These are phyloP conservation scores for Rubroboletus satanas DNA, from an alignment of 768 basidiomycete species.

Conservation along the genomic window DNA sequence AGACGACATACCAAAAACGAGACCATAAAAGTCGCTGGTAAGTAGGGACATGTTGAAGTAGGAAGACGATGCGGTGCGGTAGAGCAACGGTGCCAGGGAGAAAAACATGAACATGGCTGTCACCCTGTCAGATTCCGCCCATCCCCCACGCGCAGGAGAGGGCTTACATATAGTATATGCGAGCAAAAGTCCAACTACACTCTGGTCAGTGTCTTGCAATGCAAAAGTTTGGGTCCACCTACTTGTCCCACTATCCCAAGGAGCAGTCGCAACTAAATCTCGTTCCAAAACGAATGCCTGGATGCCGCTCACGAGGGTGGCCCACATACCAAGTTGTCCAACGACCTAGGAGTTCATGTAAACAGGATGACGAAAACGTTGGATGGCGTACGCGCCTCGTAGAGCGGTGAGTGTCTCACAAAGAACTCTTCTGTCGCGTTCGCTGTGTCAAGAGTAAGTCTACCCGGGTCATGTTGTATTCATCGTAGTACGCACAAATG, in stretches of 20 bases:
- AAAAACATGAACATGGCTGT: constrained; percentile 77
- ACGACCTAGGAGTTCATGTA: constrained; percentile 47
- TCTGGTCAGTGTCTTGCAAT: constrained; percentile 35
- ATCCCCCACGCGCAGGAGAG: not conserved
- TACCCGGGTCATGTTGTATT: not conserved
- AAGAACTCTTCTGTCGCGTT: constrained; percentile 89
- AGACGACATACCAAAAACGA: constrained; percentile 54
- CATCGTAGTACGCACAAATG: constrained; percentile 52
- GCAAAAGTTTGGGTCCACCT: constrained; percentile 17
- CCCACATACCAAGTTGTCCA: constrained; percentile 84
- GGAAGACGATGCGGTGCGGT: constrained; percentile 79
- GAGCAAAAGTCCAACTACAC: constrained; percentile 45
- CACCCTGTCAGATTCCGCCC: not conserved
- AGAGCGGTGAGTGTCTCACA: constrained; percentile 73
- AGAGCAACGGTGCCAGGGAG: constrained; percentile 76
- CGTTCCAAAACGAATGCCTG: constrained; percentile 76
- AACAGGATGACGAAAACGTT: not conserved
- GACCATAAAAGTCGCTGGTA: constrained; percentile 86
- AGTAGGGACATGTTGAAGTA: constrained; percentile 82
- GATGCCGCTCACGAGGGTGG: constrained; percentile 67
- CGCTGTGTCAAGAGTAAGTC: constrained; percentile 40
- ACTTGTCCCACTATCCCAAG: constrained; percentile 73
- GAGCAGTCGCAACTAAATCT: constrained; percentile 51
- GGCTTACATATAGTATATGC: constrained; percentile 40
- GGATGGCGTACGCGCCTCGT: constrained; percentile 48